Base-by-base conservation (phyloP, 1,284 basidiomycete species). In the Cryptococcus maquisensis region DNA sequence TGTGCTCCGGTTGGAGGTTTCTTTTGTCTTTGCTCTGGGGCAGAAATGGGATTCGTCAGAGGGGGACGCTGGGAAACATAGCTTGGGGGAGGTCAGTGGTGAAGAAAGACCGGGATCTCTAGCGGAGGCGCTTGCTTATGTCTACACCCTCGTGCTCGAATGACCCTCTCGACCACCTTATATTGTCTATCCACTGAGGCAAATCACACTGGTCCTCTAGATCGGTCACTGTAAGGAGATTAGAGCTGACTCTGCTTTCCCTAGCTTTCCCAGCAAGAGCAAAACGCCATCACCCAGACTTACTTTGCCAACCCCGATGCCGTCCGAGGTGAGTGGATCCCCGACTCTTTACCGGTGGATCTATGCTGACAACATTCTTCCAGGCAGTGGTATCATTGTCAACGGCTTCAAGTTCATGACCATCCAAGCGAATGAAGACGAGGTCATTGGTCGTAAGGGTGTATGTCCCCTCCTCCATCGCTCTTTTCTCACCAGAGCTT, bases 331-430 rank as follows among this genome's bases (percentile, higher is more conserved):
- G 56, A 56, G 74, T 63, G n/a, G n/a, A n/a, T 12, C 48, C 52
- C 20, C 18, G 36, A 32, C 28, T 37, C 44, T 20, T n/a, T n/a
- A n/a, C n/a, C n/a, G 28, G 15, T 15, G 16, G 38, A 3, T 16
- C 41, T 35, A 16, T 28, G 48, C 47, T 48, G 47, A 18, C 26
- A 15, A 24, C 28, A n/a, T n/a, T n/a, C 6, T 20, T 20, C 38
- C 64, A 80, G 73, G 82, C 0, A 79, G 62, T 40, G 93, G 94
- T 28, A 71, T 97, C 61, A 82, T 79, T 42, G 80, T 92, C 35
- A 82, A 75, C 7, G 86, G 86, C 13, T 77, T 83, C 66, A 98
- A 98, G 79, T 98, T 84, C 80, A 86, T 96, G 78, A 81, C 81
- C 7, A 73, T 93, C 43, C 78, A 75, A 46, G 86, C 81, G n/a